Base-by-base conservation (phyloP, 345 rosid genomes). In the Murraya paniculata region DNA sequence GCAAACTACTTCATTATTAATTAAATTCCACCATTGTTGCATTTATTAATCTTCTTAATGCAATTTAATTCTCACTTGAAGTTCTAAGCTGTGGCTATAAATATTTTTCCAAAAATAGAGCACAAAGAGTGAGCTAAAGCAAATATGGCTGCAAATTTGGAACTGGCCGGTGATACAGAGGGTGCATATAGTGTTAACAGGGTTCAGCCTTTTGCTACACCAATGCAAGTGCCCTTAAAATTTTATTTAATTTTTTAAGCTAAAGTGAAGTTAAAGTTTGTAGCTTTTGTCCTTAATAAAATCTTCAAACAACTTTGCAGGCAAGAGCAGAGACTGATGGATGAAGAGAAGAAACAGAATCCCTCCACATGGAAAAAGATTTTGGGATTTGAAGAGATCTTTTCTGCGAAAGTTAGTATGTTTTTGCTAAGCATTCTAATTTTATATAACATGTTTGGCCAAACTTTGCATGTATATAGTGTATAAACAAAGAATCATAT, bases 321-420 rank as follows among this genome's bases (percentile, higher is more conserved):
- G 55, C 21, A 7, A 7, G 31, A 77, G 57, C 53, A 48, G 61
- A 0, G 73, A 59, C 19, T 60, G 36, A 38, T 73, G 19, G 48
- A 22, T 59, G 77, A 68, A 62, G 67, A 62, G 19, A 79, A 69
- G 74, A 74, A 79, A 65, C 66, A 78, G 25, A 21, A 62, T 14
- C 22, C 66, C 30, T 0, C 64, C 58, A 33, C 71, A 13, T 27
- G 65, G 70, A 35, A 68, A 0, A 73, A 65, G 66, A 60, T 81
- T 58, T 56, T 78, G 57, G 86, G 80, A 31, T 74, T 81, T 48
- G 33, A 80, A 58, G 86, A 84, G 11, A 55, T 78, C 22, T n/a
- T 74, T 28, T 70, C 79, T 35, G n/a, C 77, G n/a, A 45, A 80
- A 36, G 86, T 84, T 10, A 64, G 48, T 22, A 30, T 75, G 38